Conservation (phyloP, 2,329 filamentous ascomycete species). For the Stagonosporopsis vannaccii region DNA sequence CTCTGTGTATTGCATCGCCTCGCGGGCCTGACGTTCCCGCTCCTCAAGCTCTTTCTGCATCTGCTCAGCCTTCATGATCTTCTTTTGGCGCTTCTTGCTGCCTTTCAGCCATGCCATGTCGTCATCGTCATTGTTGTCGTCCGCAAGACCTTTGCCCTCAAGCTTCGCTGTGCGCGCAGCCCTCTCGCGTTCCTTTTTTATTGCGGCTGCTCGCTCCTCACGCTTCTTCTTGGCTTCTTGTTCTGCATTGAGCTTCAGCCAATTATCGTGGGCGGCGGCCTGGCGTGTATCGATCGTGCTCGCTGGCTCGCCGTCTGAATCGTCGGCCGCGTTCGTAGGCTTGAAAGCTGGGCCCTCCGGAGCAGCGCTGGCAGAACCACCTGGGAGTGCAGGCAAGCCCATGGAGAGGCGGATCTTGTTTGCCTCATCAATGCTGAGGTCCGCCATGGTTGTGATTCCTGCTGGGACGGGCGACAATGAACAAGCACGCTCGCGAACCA, state of each 20-base stretch:
- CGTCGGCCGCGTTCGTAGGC: slow-evolving; percentile 55
- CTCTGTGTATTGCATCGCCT: slow-evolving; percentile 74
- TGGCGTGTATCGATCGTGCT: slow-evolving; percentile 86
- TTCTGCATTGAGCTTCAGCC: slow-evolving; percentile 73
- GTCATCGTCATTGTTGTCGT: slow-evolving; percentile 73
- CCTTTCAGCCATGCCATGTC: slow-evolving; percentile 86
- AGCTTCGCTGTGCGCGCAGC: slow-evolving; percentile 78
- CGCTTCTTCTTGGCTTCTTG: slow-evolving; percentile 75
- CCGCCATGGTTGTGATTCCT: slow-evolving; percentile 30
- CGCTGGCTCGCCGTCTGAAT: slow-evolving; percentile 71
- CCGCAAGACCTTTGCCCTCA: slow-evolving; percentile 84
- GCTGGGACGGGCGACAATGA: neutral
- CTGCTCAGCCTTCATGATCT: slow-evolving; percentile 76
- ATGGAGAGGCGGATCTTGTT: slow-evolving; percentile 90
- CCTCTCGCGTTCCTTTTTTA: slow-evolving; percentile 86
- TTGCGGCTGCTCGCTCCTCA: slow-evolving; percentile 79
- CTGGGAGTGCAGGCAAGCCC: slow-evolving; percentile 87
- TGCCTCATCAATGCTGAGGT: slow-evolving; percentile 77
- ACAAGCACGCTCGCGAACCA: neutral
- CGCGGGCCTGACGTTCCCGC: slow-evolving; percentile 69
- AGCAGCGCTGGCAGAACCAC: slow-evolving; percentile 68
- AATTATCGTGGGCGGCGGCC: slow-evolving; percentile 78
- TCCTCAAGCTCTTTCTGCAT: slow-evolving; percentile 80
- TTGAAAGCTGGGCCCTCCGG: slow-evolving; percentile 66
- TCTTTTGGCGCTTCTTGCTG: slow-evolving; percentile 93